Conservation (phyloP, 2,329 filamentous ascomycete species). For the Cytospora paraplurivora region DNA sequence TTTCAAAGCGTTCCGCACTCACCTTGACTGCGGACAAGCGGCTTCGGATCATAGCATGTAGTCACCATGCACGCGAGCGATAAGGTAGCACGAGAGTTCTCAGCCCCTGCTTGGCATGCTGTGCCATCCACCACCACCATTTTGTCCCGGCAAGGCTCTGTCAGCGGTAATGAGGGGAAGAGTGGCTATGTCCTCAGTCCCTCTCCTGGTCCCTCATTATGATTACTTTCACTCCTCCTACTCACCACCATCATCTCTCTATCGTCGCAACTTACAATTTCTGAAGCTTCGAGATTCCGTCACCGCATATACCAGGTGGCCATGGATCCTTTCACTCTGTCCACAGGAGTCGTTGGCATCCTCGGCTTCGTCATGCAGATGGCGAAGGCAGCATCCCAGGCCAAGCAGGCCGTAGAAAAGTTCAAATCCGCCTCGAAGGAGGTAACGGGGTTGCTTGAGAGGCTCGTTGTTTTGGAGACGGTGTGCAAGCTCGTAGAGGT, state of each 20-base stretch:
- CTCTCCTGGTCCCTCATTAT: background rate
- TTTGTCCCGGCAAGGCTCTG: background rate
- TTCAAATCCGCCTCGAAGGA: conserved; percentile 2
- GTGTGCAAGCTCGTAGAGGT: background rate
- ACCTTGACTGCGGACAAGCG: background rate
- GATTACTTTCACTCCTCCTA: background rate
- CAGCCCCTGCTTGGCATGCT: background rate
- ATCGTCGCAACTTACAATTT: background rate
- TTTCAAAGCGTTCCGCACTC: no score
- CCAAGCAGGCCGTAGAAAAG: background rate
- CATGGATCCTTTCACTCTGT: conserved; percentile 9
- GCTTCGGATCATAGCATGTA: background rate
- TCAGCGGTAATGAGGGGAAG: background rate
- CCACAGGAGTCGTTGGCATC: conserved; percentile 2
- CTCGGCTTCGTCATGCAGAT: conserved; percentile 2
- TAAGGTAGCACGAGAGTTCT: background rate
- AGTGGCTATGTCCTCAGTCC: background rate
- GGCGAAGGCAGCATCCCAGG: background rate
- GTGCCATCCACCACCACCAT: background rate
- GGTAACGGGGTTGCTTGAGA: background rate
- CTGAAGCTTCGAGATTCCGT: background rate
- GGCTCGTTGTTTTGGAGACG: conserved; percentile 1
- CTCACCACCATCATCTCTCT: background rate
- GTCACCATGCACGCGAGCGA: background rate
- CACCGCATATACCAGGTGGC: background rate